These are phyloP conservation scores for Phaeophleospora eucalypticola DNA, from an alignment of 2,329 filamentous ascomycete species.

Conservation along the genomic window DNA sequence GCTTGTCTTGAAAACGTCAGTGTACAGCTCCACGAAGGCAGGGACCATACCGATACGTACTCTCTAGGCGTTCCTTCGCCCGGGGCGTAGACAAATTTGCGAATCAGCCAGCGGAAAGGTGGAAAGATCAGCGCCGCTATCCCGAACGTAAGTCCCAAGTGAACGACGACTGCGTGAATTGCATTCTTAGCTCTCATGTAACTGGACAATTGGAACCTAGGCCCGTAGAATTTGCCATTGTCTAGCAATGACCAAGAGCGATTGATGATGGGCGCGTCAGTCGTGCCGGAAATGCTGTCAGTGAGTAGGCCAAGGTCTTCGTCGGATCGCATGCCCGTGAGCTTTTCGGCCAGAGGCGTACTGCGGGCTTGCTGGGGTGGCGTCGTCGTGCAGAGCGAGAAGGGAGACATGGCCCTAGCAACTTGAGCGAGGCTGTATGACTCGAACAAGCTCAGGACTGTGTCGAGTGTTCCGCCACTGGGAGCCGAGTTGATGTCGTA, in stretches of 20 bases:
- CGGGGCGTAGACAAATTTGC: constrained; percentile 46
- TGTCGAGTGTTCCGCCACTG: constrained; percentile 61
- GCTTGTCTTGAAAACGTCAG: constrained; percentile 43
- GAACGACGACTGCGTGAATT: constrained; percentile 47
- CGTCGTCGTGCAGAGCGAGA: constrained; percentile 47
- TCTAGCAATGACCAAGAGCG: constrained; percentile 56
- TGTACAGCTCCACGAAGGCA: not conserved
- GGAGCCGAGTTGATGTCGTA: constrained; percentile 52
- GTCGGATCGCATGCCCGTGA: constrained; percentile 52
- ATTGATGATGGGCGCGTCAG: constrained; percentile 56
- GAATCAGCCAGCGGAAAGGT: constrained; percentile 50
- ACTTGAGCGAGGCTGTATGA: constrained; percentile 47
- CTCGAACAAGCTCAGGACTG: constrained; percentile 56
- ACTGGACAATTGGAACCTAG: constrained; percentile 55
- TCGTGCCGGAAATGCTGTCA: constrained; percentile 48
- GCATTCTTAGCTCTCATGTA: constrained; percentile 51
- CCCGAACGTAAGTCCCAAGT: constrained; percentile 45
- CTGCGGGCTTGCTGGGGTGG: constrained; percentile 31
- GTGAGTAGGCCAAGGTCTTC: constrained; percentile 57
- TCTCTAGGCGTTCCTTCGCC: constrained; percentile 49
- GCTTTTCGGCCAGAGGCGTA: constrained; percentile 34
- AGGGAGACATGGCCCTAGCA: constrained; percentile 47
- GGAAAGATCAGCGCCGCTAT: constrained; percentile 48
- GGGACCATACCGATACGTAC: constrained; percentile 23
- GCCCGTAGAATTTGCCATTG: constrained; percentile 52